These are phyloP conservation scores for Aphanomyces stellatus DNA, from an alignment of 352 stramenopile genomes.

Conservation along the genomic window DNA sequence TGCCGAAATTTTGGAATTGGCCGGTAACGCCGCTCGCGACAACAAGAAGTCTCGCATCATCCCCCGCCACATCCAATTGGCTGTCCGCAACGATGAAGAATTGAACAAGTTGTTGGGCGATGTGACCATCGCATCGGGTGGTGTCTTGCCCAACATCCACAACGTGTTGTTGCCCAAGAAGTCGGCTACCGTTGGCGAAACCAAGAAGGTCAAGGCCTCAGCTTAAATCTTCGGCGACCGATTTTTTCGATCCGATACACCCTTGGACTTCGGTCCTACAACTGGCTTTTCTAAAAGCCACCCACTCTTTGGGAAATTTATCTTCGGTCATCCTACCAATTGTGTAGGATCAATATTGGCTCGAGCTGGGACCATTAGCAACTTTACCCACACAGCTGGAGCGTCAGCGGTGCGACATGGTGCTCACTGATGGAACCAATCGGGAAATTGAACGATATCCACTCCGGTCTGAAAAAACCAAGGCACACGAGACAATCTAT, in stretches of 20 bases:
- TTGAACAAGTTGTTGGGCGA: constrained; percentile 89
- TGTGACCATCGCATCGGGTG: constrained; percentile 89
- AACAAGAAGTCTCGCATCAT: constrained; percentile 97
- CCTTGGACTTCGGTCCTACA: neutral
- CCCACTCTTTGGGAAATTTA: neutral
- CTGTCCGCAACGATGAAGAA: constrained; percentile 89
- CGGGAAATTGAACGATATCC: neutral
- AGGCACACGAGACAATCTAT: neutral
- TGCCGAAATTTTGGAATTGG: constrained; percentile 87
- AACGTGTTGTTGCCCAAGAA: constrained; percentile 81
- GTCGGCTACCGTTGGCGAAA: constrained; percentile 27
- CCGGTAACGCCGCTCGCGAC: constrained; percentile 86
- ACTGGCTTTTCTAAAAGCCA: constrained; percentile 18
- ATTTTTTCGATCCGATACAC: neutral
- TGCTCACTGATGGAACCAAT: neutral
- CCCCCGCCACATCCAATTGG: constrained; percentile 93
- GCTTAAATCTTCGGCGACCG: neutral
- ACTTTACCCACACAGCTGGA: neutral
- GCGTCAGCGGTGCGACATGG: neutral
- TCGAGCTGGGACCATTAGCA: neutral
- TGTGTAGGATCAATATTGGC: neutral
- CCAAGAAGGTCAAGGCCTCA: constrained; percentile 26
- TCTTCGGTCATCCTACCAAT: neutral
- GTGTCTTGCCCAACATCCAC: constrained; percentile 93
- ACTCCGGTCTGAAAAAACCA: neutral